Evolutionary conservation across 2,329 filamentous ascomycete genomes (phyloP), one percentile per base, ranked within the genome.

Genomic region (Colletotrichum ledebouriae): DNA sequence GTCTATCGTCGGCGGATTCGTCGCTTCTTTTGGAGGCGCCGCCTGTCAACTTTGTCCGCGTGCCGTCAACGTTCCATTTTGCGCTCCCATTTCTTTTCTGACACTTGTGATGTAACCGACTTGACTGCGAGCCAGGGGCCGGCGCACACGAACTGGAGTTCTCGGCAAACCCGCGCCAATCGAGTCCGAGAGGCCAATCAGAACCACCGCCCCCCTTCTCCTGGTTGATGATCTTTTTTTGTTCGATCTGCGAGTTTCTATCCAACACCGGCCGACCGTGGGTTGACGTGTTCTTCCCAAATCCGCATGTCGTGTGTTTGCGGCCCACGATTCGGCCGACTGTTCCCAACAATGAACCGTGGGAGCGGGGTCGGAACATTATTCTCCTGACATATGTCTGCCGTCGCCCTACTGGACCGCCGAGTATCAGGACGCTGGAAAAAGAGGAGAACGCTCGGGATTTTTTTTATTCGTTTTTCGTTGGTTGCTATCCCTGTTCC

Each of bases 311-410:
- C 17, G 17, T 17, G 17, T 17, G 12, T 34, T 44, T 10, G 44
- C 17, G 42, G 37, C 59, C 37, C 63, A 33, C 41, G 64, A 47
- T 50, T 69, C 49, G 66, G 49, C 55, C 34, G 55, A 50, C 60
- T n/a, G 34, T 42, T 44, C 25, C 57, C n/a, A 49, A 59, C 29
- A 25, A 39, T 53, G 22, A 34, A 17, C 10, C 10, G 13, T 1
- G 9, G 33, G 37, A 55, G 41, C 53, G 49, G 49, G 25, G 56
- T 69, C 66, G 66, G 62, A 57, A 47, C 56, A 41, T 53, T 66
- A 66, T 57, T 44, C n/a, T 20, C 29, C 46, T 55, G 53, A 56
- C 61, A 68, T 59, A 41, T 65, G 60, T 68, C 55, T 55, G 59
- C 33, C 15, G 56, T 12, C 33, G 33, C 37, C 33, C 39, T 34